phyloP scores from a whole-genome alignment of 2,329 filamentous ascomycete species.

The Ramichloridium luteum region DNA sequence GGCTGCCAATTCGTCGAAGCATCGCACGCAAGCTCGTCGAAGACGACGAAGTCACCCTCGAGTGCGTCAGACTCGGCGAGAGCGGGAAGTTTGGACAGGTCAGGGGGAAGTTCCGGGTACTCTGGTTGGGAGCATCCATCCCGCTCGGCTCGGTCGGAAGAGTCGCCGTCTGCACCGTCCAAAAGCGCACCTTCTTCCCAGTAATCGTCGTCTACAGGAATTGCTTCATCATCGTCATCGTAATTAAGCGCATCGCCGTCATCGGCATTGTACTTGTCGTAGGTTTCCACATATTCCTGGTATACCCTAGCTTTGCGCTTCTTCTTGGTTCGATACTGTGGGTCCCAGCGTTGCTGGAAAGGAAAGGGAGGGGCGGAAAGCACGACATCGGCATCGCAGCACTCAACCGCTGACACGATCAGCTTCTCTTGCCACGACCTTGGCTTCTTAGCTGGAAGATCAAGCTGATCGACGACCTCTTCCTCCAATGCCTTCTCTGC shows the following conservation, averaged over 20 bases:
- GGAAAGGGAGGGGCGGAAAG: slow-evolving; percentile 75
- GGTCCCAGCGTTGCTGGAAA: slow-evolving; percentile 75
- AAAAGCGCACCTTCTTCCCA: slow-evolving; percentile 19
- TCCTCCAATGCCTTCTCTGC: slow-evolving; percentile 13
- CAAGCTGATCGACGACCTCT: slow-evolving; percentile 4
- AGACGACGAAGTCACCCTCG: slow-evolving; percentile 54
- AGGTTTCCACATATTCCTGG: slow-evolving; percentile 22
- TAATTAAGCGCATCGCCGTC: slow-evolving; percentile 29
- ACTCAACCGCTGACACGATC: slow-evolving; percentile 69
- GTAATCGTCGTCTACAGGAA: slow-evolving; percentile 17
- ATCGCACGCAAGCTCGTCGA: slow-evolving; percentile 52
- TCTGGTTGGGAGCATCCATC: slow-evolving; percentile 39
- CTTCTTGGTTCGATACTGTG: slow-evolving; percentile 46
- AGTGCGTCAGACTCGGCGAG: slow-evolving; percentile 40
- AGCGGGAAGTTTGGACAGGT: slow-evolving; percentile 35
- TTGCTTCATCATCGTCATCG: slow-evolving; percentile 29
- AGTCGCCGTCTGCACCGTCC: slow-evolving; percentile 11
- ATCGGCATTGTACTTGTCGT: slow-evolving; percentile 27
- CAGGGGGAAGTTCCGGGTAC: slow-evolving; percentile 35
- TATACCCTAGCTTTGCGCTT: slow-evolving; percentile 25
- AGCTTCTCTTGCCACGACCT: slow-evolving; percentile 66
- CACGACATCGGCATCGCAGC: slow-evolving; percentile 54
- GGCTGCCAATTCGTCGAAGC: slow-evolving; percentile 55
- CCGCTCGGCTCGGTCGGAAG: slow-evolving; percentile 18
- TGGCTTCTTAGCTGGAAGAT: slow-evolving; percentile 34